These are phyloP conservation scores for Pseudocercospora eumusae DNA, from an alignment of 2,329 filamentous ascomycete species.

Conservation along the genomic window DNA sequence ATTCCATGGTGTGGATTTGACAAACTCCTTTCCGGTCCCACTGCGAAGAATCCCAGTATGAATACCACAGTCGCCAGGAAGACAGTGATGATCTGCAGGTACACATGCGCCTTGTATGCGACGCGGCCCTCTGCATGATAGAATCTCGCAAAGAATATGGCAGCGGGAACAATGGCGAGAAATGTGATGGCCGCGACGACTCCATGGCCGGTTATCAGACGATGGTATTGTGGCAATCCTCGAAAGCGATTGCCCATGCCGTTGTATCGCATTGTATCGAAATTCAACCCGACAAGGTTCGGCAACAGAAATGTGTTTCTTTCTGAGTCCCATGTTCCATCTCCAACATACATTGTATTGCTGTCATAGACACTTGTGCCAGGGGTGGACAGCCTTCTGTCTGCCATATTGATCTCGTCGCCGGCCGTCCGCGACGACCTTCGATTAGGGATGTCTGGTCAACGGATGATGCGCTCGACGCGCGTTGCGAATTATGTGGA, in stretches of 20 bases:
- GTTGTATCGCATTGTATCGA: conserved; percentile 82
- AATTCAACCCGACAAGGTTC: conserved; percentile 73
- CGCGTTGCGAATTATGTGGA: background rate
- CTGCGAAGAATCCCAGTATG: conserved; percentile 74
- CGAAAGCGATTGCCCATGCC: conserved; percentile 83
- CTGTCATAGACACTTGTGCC: conserved; percentile 74
- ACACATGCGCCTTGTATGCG: conserved; percentile 70
- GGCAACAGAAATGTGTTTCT: conserved; percentile 78
- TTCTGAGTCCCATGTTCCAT: conserved; percentile 79
- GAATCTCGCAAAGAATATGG: conserved; percentile 74
- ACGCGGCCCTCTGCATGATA: conserved; percentile 57
- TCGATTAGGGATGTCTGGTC: background rate
- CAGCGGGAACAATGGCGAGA: conserved; percentile 69
- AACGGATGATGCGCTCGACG: conserved; percentile 4
- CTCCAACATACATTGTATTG: conserved; percentile 73
- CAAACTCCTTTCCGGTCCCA: conserved; percentile 69
- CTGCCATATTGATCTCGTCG: conserved; percentile 31
- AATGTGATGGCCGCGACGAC: conserved; percentile 73
- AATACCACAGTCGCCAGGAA: conserved; percentile 70
- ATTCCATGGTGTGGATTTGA: conserved; percentile 86
- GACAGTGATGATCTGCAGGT: conserved; percentile 69
- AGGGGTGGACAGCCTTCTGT: conserved; percentile 60
- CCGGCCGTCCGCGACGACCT: conserved; percentile 9
- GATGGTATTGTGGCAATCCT: conserved; percentile 68
- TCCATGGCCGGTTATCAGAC: conserved; percentile 69